Evolutionary conservation across 169 alveolate genomes (phyloP).

Genomic region (Haemoproteus tartakovskyi): DNA sequence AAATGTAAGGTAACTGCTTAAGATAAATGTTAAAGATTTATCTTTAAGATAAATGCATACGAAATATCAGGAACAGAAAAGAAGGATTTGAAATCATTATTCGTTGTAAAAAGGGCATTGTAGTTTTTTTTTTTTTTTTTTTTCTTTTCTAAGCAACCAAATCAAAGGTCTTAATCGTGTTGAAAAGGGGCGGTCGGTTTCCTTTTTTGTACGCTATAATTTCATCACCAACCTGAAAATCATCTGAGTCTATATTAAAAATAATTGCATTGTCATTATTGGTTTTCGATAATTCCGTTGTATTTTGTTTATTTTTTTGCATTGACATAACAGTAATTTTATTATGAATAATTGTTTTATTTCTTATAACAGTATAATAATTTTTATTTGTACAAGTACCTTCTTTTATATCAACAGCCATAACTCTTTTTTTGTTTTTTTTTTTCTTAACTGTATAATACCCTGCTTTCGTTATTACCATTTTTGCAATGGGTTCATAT

Average conservation of each 20-base stretch:
- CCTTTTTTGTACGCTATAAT: constrained; percentile 41
- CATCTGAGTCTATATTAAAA: constrained; percentile 24
- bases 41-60: too few species aligned
- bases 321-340: constrained; percentile 69
- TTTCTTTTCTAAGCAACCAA: not conserved
- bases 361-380: constrained; percentile 60
- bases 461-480: constrained; percentile 74
- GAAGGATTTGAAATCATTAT: too few species aligned
- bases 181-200: constrained; percentile 36
- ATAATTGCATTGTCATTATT: constrained; percentile 24
- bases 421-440: constrained; percentile 71
- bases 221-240: constrained; percentile 48
- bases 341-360: constrained; percentile 44
- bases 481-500: constrained; percentile 68
- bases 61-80: too few species aligned
- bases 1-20: not conserved
- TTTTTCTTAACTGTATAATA: constrained; percentile 64
- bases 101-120: not conserved
- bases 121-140: not conserved
- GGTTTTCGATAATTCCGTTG: constrained; percentile 68
- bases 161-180: constrained; percentile 15
- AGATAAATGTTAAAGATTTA: too few species aligned
- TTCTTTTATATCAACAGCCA: constrained; percentile 71
- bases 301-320: constrained; percentile 72
- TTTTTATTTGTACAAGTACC: constrained; percentile 65